phyloP scores from a whole-genome alignment of 2,329 filamentous ascomycete genomes.

The Talaromyces atroroseus region DNA sequence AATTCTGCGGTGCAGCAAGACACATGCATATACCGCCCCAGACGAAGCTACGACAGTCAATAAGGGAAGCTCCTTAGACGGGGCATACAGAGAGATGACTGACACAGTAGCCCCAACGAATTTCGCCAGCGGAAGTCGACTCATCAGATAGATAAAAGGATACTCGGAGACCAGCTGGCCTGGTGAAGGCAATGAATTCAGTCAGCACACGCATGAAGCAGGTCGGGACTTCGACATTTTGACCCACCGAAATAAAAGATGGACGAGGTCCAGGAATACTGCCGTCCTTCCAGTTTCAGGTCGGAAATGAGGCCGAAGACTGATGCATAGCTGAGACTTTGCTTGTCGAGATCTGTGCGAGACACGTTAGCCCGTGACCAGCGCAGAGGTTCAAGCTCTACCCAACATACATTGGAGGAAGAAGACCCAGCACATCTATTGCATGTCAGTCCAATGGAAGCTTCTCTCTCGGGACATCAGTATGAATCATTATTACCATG shows the following conservation, averaged over 20 bases:
- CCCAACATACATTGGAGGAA: slow-evolving; percentile 33
- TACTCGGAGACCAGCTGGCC: slow-evolving; percentile 45
- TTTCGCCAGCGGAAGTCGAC: slow-evolving; percentile 44
- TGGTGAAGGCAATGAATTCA: background rate
- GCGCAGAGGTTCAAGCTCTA: background rate
- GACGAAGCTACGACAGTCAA: slow-evolving; percentile 26
- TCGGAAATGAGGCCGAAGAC: slow-evolving; percentile 42
- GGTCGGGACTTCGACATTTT: slow-evolving; percentile 3
- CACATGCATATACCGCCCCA: slow-evolving; percentile 44
- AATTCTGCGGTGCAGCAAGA: slow-evolving; percentile 38
- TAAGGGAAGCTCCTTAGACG: background rate
- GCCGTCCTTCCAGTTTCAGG: slow-evolving; percentile 38
- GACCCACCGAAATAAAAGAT: slow-evolving; percentile 30
- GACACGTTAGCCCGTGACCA: background rate
- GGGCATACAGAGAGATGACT: slow-evolving; percentile 5
- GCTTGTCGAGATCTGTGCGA: slow-evolving; percentile 22
- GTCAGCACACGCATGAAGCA: background rate
- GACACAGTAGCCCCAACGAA: slow-evolving; percentile 47
- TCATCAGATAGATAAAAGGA: slow-evolving; percentile 50
- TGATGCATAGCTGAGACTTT: slow-evolving; percentile 46
- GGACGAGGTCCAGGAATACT: slow-evolving; percentile 47
- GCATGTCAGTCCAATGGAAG: background rate
- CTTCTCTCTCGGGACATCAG: background rate
- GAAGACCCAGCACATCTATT: slow-evolving; percentile 39
- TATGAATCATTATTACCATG: slow-evolving; percentile 14